Evolutionary conservation across 768 basidiomycete genomes (phyloP), one percentile per base, ranked within the genome.

Genomic region (Glaciozyma martinii): DNA sequence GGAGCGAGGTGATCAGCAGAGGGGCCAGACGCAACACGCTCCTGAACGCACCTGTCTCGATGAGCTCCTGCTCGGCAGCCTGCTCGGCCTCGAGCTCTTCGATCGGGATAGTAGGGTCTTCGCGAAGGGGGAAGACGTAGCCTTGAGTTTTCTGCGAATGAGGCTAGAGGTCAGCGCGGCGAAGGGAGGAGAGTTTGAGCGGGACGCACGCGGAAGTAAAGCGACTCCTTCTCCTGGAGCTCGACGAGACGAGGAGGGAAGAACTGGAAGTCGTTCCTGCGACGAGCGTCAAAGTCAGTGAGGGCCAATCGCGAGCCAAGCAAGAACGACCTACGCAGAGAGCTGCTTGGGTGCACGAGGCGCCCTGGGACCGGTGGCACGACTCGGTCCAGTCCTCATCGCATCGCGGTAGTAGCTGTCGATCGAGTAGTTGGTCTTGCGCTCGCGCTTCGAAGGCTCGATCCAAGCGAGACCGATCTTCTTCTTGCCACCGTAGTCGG

Each of bases 351-450:
- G 92, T 5, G 89, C 87, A 23, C 89, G 81, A 3, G 90, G 86
- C 27, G 89, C 75, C 73, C 90, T 91, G 3, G 88, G 86, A 16
- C 82, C 85, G 75, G 92, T 94, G 46, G 75, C 74, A 15, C 65
- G 89, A 37, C 68, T 54, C 30, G 66, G 56, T 0, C 88, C 87
- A 13, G 83, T 84, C 19, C 89, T 85, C 72, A 97, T 80, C 0
- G 88, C 86, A 74, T 93, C 90, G 76, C 92, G 89, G 82, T 93
- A 95, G 77, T 99, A 99, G 57, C 83, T 86, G 73, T 97, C 92
- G 43, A 97, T 88, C 0, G 90, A 92, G 76, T 95, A 97, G 73
- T 93, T 94, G 40, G 85, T 83, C 77, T 93, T 92, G 66, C 94
- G 84, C 76, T 93, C 91, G 6, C 94, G 85, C 79, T 97, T 98